These are phyloP conservation scores for Galerina marginata DNA, from an alignment of 768 basidiomycete genomes.

Conservation along the genomic window DNA sequence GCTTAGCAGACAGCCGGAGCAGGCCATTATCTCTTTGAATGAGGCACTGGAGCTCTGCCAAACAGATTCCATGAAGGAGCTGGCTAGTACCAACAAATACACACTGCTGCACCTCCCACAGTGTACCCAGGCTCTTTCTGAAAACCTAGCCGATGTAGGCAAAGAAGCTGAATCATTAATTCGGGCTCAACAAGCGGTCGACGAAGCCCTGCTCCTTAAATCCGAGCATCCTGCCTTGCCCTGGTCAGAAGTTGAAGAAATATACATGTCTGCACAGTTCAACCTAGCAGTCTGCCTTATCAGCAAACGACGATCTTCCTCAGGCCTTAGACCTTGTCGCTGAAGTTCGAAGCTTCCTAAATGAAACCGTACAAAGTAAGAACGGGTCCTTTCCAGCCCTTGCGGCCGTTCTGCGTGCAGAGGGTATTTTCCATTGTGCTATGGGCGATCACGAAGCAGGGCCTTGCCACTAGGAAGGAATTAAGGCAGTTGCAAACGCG, in stretches of 20 bases:
- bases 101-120: neutral
- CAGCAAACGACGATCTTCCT: neutral
- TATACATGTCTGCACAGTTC: neutral
- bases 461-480: no score
- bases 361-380: no score
- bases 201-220: neutral
- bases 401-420: no score
- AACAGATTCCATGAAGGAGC: neutral
- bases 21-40: neutral
- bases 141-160: conserved; percentile 1
- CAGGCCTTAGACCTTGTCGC: neutral
- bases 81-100: neutral
- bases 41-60: conserved; percentile 12
- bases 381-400: no score
- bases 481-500: no score
- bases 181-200: neutral
- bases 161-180: neutral
- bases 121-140: neutral
- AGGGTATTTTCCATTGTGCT: no score
- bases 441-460: no score
- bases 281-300: neutral
- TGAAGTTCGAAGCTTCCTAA: no score
- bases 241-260: neutral
- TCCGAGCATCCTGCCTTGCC: neutral
- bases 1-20: neutral